Conservation (phyloP, 2,329 filamentous ascomycete genomes). For the Ceratocystiopsis sp. region DNA sequence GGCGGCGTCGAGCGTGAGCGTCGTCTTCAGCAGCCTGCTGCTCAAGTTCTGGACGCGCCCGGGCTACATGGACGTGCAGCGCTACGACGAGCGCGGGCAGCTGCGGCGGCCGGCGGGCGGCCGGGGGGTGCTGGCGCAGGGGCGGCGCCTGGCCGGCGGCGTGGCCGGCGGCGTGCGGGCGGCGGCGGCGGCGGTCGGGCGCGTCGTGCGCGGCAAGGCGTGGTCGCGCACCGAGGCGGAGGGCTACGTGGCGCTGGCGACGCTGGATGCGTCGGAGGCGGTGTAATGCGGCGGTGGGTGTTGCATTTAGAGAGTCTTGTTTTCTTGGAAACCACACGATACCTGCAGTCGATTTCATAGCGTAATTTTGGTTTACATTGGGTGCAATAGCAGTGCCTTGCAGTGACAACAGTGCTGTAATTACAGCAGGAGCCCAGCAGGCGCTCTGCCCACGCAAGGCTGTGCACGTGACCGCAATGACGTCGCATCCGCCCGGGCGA, state of each 20-base stretch:
- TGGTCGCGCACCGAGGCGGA: constrained; percentile 21
- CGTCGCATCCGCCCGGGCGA: no score
- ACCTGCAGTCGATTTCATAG: not conserved
- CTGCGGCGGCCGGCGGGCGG: no score
- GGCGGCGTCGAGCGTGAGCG: constrained; percentile 78
- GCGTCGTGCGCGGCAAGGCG: constrained; percentile 14
- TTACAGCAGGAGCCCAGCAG: no score
- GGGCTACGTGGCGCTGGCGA: constrained; percentile 42
- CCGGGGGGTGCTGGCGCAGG: no score
- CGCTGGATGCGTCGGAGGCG: constrained; percentile 22
- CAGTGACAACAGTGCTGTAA: no score
- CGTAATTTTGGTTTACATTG: no score
- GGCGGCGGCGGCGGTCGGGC: constrained; percentile 1
- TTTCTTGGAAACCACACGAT: not conserved
- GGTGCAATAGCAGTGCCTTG: no score
- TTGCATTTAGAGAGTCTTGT: not conserved
- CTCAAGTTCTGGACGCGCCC: constrained; percentile 79
- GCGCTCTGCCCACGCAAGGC: no score
- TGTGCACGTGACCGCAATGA: no score
- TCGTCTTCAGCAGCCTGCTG: constrained; percentile 68
- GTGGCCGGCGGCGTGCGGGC: no score
- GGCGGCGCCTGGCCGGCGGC: no score
- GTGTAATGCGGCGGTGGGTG: not conserved
- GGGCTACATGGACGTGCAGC: constrained; percentile 64
- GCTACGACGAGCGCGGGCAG: constrained; percentile 38